phyloP scores from a whole-genome alignment of 202 grass and related monocot genomes.

The Setaria italica region DNA sequence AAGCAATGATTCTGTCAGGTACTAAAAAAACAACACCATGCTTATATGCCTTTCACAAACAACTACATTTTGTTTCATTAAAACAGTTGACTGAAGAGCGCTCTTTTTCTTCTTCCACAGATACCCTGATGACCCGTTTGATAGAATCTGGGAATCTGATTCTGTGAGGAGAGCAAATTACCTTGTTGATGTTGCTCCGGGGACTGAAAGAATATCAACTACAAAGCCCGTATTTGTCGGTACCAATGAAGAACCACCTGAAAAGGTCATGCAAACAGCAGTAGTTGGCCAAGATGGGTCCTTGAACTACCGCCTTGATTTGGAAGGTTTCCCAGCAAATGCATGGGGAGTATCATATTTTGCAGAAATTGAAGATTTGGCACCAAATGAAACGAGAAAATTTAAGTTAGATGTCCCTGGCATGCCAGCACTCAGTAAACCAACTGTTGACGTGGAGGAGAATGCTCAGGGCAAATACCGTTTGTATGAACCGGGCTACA shows the following conservation, averaged over 20 bases:
- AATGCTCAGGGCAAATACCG: conserved; percentile 91
- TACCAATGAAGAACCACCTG: conserved; percentile 70
- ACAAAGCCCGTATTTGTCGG: conserved; percentile 67
- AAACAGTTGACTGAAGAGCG: conserved; percentile 3
- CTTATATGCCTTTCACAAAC: background rate
- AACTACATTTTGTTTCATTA: background rate
- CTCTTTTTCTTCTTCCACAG: conserved; percentile 50
- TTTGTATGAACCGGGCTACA: conserved; percentile 89
- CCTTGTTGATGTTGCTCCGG: conserved; percentile 94
- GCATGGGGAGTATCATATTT: conserved; percentile 94
- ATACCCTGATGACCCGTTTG: conserved; percentile 97
- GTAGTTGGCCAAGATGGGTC: conserved; percentile 87
- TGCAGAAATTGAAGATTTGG: conserved; percentile 92
- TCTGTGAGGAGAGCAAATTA: conserved; percentile 81
- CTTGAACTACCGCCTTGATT: conserved; percentile 92
- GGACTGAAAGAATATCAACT: conserved; percentile 85
- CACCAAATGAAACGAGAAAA: conserved; percentile 77
- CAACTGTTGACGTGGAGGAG: conserved; percentile 90
- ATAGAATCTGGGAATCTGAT: conserved; percentile 97
- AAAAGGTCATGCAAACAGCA: conserved; percentile 98
- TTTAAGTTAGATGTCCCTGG: conserved; percentile 93
- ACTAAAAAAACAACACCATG: background rate
- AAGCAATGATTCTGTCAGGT: conserved; percentile 87
- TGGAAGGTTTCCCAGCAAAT: conserved; percentile 90
- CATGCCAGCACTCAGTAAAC: conserved; percentile 78